phyloP scores from a whole-genome alignment of 441 rosid species.

The Populus hybrid region DNA sequence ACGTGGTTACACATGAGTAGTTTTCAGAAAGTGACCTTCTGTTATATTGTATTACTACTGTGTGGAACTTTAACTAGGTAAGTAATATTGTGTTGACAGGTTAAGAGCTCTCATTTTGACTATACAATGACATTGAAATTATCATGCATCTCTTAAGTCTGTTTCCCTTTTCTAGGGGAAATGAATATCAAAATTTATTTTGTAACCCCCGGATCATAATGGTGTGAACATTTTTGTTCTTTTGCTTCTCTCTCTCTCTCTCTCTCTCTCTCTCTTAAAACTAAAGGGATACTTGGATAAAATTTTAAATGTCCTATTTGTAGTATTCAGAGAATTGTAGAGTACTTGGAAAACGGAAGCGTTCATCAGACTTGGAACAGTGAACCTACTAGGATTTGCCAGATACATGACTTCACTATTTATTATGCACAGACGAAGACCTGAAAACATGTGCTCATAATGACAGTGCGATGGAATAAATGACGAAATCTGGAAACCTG shows the following conservation, averaged over 20 bases:
- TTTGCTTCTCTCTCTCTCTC: no score
- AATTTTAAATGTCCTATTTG: no score
- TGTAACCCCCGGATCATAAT: no score
- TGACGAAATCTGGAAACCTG: conserved; percentile 1
- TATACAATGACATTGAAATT: not conserved
- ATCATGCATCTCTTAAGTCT: not conserved
- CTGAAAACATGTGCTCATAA: not conserved
- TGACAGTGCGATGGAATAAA: not conserved
- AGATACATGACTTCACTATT: not conserved
- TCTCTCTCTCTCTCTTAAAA: no score
- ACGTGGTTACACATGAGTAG: conserved; percentile 19
- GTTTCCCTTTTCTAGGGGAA: not conserved
- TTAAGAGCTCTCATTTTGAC: not conserved
- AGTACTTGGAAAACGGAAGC: not conserved
- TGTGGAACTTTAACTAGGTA: not conserved
- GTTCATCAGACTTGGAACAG: not conserved
- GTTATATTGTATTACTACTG: not conserved
- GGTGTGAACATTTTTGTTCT: no score
- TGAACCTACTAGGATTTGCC: not conserved
- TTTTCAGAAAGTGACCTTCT: not conserved
- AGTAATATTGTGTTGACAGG: not conserved
- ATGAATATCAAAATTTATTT: no score
- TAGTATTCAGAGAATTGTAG: not conserved
- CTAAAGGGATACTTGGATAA: no score
- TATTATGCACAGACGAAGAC: not conserved